Base-by-base conservation (phyloP, 2,329 filamentous ascomycete species). In the Colletotrichum sp. region DNA sequence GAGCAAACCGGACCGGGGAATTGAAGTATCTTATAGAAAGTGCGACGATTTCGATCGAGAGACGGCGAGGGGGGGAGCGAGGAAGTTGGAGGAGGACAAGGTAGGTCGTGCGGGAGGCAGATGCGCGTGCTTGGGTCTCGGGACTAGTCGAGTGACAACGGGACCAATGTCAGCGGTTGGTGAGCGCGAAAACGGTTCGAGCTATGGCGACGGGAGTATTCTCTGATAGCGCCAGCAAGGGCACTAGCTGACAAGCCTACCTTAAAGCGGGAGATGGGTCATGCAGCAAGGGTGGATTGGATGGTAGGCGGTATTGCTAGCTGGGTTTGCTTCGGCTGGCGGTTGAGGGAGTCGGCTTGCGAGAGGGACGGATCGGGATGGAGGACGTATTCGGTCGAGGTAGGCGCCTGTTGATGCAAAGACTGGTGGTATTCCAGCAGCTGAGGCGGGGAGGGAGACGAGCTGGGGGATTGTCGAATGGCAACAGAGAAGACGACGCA, bases 101-200 rank as follows among this genome's bases (percentile, higher is more conserved):
- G 44, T 52, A 36, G 13, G 32, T 39, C 34, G 71, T 34, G 52
- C 59, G 70, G 34, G 44, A 39, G 13, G 57, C 52, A 39, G 59
- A 65, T 60, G 70, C 74, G 74, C 64, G 70, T 74, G 70, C 59
- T 76, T 69, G 7, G 70, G 64, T 74, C 18, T 69, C 71, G 65
- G 66, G 59, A 55, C 65, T 76, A 73, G 36, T 69, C 52, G 60
- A 62, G 65, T 65, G 32, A 74, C 28, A 65, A 70, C 67, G 66
- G 60, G 70, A 21, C 34, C 44, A 60, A 44, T 69, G 71, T 76
- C 70, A 74, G 71, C 71, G 57, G 62, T 64, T 66, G 59, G 44
- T 44, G 44, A 69, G 70, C 21, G 59, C 49, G 64, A 65, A 65
- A 65, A 60, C 57, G 59, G 65, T 49, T 69, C 30, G 24, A 69